Evolutionary conservation across 305 asterid species (phyloP).

Genomic region (Caryopteris hybrid): DNA sequence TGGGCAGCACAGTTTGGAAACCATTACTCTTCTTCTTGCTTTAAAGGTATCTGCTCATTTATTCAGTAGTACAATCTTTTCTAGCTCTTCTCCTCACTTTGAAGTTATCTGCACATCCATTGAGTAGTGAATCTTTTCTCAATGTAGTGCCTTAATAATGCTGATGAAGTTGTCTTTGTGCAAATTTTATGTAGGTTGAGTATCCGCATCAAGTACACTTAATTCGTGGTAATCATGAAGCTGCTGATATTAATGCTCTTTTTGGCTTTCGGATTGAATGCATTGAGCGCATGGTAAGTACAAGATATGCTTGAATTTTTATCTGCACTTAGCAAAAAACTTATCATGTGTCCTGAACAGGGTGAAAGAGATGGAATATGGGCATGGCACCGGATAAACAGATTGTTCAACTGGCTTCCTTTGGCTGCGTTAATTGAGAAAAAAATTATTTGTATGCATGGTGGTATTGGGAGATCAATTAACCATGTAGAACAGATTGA

Average conservation of each 20-base stretch:
- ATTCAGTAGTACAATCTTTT: conserved; percentile 7
- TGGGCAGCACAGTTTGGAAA: conserved; percentile 98
- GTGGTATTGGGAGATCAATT: conserved; percentile 72
- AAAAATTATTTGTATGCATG: conserved; percentile 69
- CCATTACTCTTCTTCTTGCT: conserved; percentile 91
- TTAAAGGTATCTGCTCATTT: conserved; percentile 53
- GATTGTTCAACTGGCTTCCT: conserved; percentile 75
- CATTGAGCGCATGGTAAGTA: conserved; percentile 66
- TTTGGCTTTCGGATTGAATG: conserved; percentile 89
- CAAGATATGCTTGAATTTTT: conserved; percentile 1
- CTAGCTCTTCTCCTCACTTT: conserved; percentile 38
- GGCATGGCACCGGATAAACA: conserved; percentile 69
- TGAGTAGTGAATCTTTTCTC: neutral
- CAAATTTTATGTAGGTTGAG: conserved; percentile 60
- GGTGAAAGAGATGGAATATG: conserved; percentile 80
- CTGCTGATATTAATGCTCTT: conserved; percentile 99
- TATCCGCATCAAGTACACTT: conserved; percentile 83
- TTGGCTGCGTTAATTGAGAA: conserved; percentile 67
- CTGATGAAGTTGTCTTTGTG: conserved; percentile 5
- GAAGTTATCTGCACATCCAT: conserved; percentile 31
- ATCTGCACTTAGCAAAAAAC: conserved; percentile 5
- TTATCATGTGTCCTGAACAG: conserved; percentile 30
- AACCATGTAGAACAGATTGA: conserved; percentile 71
- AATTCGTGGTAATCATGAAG: conserved; percentile 99
- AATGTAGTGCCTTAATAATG: neutral